A percentile compares a stretch with the other conserved stretches of the same genome.
Conservation (phyloP, 2,329 filamentous ascomycete species). For the Penicillium occitanis region DNA sequence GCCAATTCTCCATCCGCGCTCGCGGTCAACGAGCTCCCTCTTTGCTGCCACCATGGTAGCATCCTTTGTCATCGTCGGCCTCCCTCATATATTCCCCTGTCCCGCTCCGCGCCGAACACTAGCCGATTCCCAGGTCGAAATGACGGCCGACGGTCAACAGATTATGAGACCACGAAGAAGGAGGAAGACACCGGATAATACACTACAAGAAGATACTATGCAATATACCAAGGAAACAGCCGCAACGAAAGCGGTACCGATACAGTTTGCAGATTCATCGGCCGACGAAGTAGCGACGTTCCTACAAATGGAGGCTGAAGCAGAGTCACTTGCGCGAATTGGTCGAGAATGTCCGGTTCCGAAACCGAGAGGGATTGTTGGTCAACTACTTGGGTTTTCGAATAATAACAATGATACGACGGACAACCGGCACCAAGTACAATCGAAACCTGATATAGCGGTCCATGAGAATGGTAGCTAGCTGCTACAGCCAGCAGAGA, state of each 20-base stretch:
- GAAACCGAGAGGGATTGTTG: constrained; percentile 78
- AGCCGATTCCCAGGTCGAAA: constrained; percentile 63
- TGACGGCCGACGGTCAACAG: constrained; percentile 46
- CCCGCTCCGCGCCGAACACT: constrained; percentile 74
- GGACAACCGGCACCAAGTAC: constrained; percentile 16
- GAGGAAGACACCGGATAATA: constrained; percentile 36
- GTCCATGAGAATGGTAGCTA: constrained; percentile 22
- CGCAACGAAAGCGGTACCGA: constrained; percentile 14
- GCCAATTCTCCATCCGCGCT: constrained; percentile 85
- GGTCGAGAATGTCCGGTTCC: constrained; percentile 86
- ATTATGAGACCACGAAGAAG: constrained; percentile 38
- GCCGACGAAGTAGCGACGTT: constrained; percentile 49
- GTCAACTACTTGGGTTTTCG: constrained; percentile 71
- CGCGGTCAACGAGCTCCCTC: constrained; percentile 86
- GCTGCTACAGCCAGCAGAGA: not conserved
- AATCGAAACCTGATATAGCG: constrained; percentile 20
- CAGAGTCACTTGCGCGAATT: constrained; percentile 41
- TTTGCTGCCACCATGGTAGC: constrained; percentile 90
- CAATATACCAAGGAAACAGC: constrained; percentile 14
- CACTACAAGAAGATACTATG: constrained; percentile 20
- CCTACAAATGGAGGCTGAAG: constrained; percentile 43
- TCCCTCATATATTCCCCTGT: constrained; percentile 89
- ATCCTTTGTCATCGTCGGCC: constrained; percentile 86
- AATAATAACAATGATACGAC: constrained; percentile 29
- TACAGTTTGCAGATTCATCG: constrained; percentile 27